Conservation (phyloP, 306 rosid genomes). For the Medicago ruthenica region DNA sequence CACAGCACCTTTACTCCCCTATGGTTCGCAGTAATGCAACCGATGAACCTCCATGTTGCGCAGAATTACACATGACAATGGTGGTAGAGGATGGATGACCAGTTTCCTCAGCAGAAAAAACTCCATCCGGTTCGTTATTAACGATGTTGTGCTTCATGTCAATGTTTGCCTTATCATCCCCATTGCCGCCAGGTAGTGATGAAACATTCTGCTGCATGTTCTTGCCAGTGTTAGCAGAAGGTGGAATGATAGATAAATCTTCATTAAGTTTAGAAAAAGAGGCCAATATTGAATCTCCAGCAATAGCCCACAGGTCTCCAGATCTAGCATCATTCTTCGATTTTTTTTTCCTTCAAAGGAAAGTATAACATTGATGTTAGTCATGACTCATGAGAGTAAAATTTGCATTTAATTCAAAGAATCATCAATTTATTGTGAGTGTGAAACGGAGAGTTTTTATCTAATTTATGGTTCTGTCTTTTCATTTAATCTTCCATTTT, state of each 20-base stretch:
- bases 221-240: conserved; percentile 64
- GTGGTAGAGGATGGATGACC: conserved; percentile 54
- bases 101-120: conserved; percentile 57
- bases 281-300: conserved; percentile 82
- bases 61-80: conserved; percentile 43
- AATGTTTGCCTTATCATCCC: conserved; percentile 56
- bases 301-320: conserved; percentile 83
- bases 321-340: conserved; percentile 64
- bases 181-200: conserved; percentile 53
- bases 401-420: not conserved
- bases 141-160: conserved; percentile 60
- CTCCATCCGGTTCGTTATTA: not conserved
- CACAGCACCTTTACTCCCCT: conserved; percentile 74
- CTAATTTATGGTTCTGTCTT: conserved; percentile 25
- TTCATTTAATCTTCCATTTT: conserved; percentile 19
- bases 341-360: not conserved
- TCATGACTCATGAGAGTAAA: not conserved
- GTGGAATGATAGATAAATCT: conserved; percentile 64
- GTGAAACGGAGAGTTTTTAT: not conserved
- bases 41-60: conserved; percentile 70
- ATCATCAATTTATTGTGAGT: conserved; percentile 1
- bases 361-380: not conserved
- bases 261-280: conserved; percentile 66
- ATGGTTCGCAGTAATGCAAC: conserved; percentile 73
- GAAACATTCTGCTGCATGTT: conserved; percentile 60